Evolutionary conservation across 257 asterid genomes (phyloP).

Genomic region (Solanum clarkiae): DNA sequence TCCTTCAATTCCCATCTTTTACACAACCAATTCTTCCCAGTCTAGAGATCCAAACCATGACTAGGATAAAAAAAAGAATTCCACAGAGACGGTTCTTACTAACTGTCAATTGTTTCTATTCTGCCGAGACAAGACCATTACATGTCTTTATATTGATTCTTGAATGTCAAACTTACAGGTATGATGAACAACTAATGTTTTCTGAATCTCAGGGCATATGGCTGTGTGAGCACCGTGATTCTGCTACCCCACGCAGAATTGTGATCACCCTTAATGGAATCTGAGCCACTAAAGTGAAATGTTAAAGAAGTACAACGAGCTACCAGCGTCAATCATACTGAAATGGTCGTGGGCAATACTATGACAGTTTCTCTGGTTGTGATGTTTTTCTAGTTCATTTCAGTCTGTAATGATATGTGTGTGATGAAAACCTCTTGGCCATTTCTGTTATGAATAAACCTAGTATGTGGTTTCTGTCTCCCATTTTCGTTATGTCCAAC

Average conservation of each 20-base stretch:
- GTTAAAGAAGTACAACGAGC: background rate
- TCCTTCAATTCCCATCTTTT: background rate
- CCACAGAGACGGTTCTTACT: background rate
- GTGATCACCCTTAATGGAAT: slow-evolving; percentile 90
- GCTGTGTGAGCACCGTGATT: slow-evolving; percentile 97
- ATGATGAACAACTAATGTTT: background rate
- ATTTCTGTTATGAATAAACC: background rate
- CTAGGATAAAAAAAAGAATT: background rate
- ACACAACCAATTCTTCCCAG: background rate
- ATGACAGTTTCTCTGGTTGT: background rate
- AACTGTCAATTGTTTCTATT: background rate
- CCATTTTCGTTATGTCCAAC: background rate
- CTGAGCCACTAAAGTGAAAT: slow-evolving; percentile 3
- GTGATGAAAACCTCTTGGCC: background rate
- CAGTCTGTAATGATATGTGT: background rate
- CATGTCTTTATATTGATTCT: background rate
- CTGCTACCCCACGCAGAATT: slow-evolving; percentile 64
- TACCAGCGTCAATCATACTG: background rate
- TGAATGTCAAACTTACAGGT: background rate
- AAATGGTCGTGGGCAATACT: background rate
- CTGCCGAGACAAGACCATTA: background rate
- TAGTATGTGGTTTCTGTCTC: background rate
- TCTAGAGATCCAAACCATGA: background rate
- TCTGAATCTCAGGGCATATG: slow-evolving; percentile 70
- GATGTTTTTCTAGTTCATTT: background rate